A percentile compares a stretch with the other conserved stretches of the same genome.
Evolutionary conservation across 495 filamentous ascomycete genomes (phyloP).

Genomic region (Ascobolus immersus): DNA sequence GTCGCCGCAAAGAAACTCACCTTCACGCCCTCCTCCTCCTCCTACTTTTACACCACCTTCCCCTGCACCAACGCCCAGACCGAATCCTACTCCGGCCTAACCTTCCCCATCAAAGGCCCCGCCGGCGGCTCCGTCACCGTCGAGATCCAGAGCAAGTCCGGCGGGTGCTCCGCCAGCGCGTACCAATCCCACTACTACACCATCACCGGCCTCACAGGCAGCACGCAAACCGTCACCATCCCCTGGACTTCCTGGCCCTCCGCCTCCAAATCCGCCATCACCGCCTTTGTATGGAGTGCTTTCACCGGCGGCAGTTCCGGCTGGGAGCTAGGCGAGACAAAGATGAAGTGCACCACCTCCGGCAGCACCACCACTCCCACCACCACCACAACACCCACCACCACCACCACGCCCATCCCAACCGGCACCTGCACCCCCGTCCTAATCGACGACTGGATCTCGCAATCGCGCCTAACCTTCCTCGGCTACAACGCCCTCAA

Average conservation of each 20-base stretch:
- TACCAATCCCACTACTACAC: constrained; percentile 25
- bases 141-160: constrained; percentile 27
- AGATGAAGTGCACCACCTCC: constrained; percentile 22
- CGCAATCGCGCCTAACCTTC: constrained; percentile 39
- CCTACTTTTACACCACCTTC: constrained; percentile 36
- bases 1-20: constrained; percentile 22
- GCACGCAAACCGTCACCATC: constrained; percentile 26
- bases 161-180: constrained; percentile 18
- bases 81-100: constrained; percentile 25
- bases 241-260: constrained; percentile 26
- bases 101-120: constrained; percentile 30
- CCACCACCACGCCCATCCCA: constrained; percentile 8
- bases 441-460: constrained; percentile 35
- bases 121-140: constrained; percentile 22
- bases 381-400: neutral
- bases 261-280: constrained; percentile 27
- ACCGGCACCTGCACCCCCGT: constrained; percentile 23
- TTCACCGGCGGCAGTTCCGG: constrained; percentile 20
- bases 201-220: constrained; percentile 25
- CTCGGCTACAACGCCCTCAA: constrained; percentile 35
- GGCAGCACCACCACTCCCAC: constrained; percentile 1
- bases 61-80: constrained; percentile 23
- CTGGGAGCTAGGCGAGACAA: constrained; percentile 29
- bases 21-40: constrained; percentile 25
- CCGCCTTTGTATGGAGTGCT: constrained; percentile 25